A percentile compares a stretch with the other conserved stretches of the same genome.
These are phyloP conservation scores for Geosmithia flava DNA, from an alignment of 2,329 filamentous ascomycete genomes.

Conservation along the genomic window DNA sequence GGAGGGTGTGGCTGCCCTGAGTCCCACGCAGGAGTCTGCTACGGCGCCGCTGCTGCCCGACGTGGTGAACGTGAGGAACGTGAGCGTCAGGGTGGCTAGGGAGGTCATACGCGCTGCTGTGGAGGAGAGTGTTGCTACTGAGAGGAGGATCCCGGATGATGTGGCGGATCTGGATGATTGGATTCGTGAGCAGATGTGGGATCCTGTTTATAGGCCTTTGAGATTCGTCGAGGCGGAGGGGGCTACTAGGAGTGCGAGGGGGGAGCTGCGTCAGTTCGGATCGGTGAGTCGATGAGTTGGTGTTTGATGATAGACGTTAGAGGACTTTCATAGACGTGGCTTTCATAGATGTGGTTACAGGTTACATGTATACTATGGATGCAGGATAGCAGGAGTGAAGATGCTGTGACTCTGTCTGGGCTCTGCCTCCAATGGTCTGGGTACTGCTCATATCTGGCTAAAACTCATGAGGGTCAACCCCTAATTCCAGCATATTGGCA, in stretches of 20 bases:
- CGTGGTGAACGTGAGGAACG: constrained; percentile 58
- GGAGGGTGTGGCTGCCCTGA: constrained; percentile 56
- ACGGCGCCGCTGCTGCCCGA: constrained; percentile 62
- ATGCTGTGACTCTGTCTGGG: no score
- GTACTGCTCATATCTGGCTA: no score
- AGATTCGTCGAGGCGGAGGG: constrained; percentile 37
- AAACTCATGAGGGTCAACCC: no score
- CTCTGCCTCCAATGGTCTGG: no score
- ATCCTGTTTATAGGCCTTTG: constrained; percentile 54
- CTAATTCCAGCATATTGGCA: no score
- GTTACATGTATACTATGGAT: no score
- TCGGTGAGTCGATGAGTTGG: constrained; percentile 8
- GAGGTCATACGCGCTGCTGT: constrained; percentile 63
- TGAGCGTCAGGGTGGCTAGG: constrained; percentile 66
- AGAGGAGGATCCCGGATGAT: constrained; percentile 48
- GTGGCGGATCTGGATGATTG: constrained; percentile 51
- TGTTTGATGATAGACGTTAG: no score
- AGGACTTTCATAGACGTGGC: no score
- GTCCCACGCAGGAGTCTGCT: constrained; percentile 48
- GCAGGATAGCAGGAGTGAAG: no score
- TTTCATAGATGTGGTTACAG: no score
- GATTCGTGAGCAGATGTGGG: constrained; percentile 74
- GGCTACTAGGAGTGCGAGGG: constrained; percentile 43
- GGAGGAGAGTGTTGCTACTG: constrained; percentile 54
- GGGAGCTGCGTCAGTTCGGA: constrained; percentile 16